These are phyloP conservation scores for Pythium guiyangense DNA, from an alignment of 352 stramenopile genomes.

Conservation along the genomic window DNA sequence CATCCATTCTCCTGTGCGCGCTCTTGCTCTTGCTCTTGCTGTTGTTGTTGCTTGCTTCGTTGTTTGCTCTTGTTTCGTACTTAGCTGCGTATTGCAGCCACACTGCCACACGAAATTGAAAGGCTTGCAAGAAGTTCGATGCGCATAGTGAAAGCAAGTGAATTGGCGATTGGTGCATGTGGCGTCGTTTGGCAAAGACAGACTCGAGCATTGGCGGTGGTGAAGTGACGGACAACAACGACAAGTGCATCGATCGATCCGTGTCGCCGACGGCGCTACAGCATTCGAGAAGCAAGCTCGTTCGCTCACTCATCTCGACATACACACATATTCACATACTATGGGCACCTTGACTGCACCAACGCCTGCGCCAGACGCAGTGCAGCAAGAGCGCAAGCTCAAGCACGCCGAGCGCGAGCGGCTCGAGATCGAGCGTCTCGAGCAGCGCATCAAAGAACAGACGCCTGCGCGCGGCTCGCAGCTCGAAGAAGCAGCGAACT, in stretches of 20 bases:
- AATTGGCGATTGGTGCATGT: too few species aligned
- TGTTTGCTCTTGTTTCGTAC: background rate
- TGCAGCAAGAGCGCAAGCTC: slow-evolving; percentile 28
- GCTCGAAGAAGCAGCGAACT: slow-evolving; percentile 61
- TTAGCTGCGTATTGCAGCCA: background rate
- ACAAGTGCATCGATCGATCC: background rate
- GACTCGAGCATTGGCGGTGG: background rate
- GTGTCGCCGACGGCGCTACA: too few species aligned
- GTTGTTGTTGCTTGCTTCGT: too few species aligned
- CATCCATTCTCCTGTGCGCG: slow-evolving; percentile 1
- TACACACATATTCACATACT: background rate
- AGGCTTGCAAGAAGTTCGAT: too few species aligned
- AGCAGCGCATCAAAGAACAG: slow-evolving; percentile 57
- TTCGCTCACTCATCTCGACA: background rate
- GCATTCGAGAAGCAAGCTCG: background rate
- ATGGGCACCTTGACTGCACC: background rate
- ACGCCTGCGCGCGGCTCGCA: slow-evolving; percentile 79
- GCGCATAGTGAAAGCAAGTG: too few species aligned
- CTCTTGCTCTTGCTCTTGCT: background rate
- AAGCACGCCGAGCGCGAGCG: slow-evolving; percentile 76
- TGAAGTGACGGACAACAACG: background rate
- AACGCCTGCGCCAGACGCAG: slow-evolving; percentile 1
- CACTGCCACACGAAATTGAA: background rate
- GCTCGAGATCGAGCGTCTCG: slow-evolving; percentile 62
- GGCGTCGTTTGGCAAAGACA: too few species aligned